Conservation (phyloP, 2,329 filamentous ascomycete genomes). For the Diaporthe vexans region DNA sequence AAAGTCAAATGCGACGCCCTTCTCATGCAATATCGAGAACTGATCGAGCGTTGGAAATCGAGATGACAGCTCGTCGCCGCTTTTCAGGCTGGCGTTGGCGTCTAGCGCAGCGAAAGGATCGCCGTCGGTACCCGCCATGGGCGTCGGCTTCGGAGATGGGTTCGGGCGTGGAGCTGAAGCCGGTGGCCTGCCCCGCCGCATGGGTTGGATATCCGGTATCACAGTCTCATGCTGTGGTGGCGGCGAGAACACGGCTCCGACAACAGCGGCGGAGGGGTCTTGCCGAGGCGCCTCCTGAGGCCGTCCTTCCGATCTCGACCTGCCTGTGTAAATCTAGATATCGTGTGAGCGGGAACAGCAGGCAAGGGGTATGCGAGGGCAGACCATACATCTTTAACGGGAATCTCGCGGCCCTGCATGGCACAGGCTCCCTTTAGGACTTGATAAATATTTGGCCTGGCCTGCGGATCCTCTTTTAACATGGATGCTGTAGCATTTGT, state of each 20-base stretch:
- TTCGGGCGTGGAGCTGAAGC: constrained; percentile 54
- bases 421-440: constrained; percentile 87
- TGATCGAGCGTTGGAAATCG: constrained; percentile 94
- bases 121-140: constrained; percentile 75
- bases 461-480: constrained; percentile 85
- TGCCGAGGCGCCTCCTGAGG: constrained; percentile 65
- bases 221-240: constrained; percentile 77
- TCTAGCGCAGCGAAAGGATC: constrained; percentile 96
- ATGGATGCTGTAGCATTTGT: constrained; percentile 76
- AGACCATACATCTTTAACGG: constrained; percentile 85
- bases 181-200: constrained; percentile 86
- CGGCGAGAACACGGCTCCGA: constrained; percentile 87
- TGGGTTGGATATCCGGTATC: constrained; percentile 92
- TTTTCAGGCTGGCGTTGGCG: constrained; percentile 60
- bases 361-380: constrained; percentile 41
- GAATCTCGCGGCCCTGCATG: constrained; percentile 89
- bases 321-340: constrained; percentile 77
- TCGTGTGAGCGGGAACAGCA: constrained; percentile 40
- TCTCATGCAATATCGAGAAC: constrained; percentile 90
- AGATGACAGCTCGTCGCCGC: constrained; percentile 82
- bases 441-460: constrained; percentile 93
- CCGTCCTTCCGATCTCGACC: constrained; percentile 74
- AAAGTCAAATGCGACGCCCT: constrained; percentile 88
- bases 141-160: constrained; percentile 67
- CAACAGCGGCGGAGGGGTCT: constrained; percentile 71